These are phyloP conservation scores for Sporobolomyces pararoseus DNA, from an alignment of 768 basidiomycete species.

Conservation along the genomic window DNA sequence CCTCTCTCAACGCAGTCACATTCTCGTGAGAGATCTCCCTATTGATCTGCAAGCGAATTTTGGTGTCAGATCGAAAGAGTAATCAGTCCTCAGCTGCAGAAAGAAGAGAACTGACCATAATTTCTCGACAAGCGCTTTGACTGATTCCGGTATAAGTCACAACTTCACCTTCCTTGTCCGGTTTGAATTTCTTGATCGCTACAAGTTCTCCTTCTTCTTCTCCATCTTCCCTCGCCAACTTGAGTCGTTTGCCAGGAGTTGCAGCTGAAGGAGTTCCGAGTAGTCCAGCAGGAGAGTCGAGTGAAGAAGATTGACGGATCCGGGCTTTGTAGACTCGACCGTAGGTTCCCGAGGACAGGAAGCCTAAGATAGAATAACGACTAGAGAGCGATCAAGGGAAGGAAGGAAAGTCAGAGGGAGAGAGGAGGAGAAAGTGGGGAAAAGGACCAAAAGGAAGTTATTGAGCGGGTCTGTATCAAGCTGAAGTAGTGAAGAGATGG, in stretches of 20 bases:
- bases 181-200: conserved; percentile 99
- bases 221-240: conserved; percentile 50
- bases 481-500: not conserved
- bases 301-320: conserved; percentile 43
- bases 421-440: not conserved
- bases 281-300: conserved; percentile 43
- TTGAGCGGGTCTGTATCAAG: not conserved
- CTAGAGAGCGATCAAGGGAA: conserved; percentile 47
- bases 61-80: no score
- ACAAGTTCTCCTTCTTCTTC: conserved; percentile 63
- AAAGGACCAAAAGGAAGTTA: no score
- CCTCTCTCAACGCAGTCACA: conserved; percentile 82
- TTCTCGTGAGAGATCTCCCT: conserved; percentile 87
- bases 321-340: conserved; percentile 95
- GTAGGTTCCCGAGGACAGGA: conserved; percentile 97
- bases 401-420: not conserved
- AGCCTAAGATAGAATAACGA: conserved; percentile 88
- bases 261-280: conserved; percentile 44
- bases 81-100: not conserved
- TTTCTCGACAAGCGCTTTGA: conserved; percentile 95
- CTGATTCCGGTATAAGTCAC: conserved; percentile 94
- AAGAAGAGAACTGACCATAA: conserved; percentile 63
- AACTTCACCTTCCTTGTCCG: conserved; percentile 92
- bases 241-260: conserved; percentile 56
- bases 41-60: conserved; percentile 60